Percentiles rank a stretch among this genome's conserved stretches.
phyloP scores from a whole-genome alignment of 208 protist species.

The Trypanosoma cruzi region DNA sequence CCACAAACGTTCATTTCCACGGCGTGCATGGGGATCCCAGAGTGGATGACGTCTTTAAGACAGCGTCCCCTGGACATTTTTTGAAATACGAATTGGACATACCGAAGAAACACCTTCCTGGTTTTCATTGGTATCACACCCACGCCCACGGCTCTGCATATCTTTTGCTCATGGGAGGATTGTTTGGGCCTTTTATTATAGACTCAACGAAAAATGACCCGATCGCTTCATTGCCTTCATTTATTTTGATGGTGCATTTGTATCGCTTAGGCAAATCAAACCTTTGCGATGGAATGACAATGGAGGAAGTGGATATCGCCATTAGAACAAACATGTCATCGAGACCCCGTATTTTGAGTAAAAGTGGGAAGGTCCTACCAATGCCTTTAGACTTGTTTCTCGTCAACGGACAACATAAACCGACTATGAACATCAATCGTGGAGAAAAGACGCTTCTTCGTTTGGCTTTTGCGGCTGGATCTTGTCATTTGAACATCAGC shows the following conservation, averaged over 20 bases:
- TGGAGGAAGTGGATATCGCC: constrained; percentile 42
- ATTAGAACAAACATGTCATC: constrained; percentile 57
- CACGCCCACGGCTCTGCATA: constrained; percentile 81
- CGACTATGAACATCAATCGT: constrained; percentile 44
- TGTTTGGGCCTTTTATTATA: constrained; percentile 81
- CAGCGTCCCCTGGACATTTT: constrained; percentile 37
- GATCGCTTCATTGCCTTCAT: constrained; percentile 39
- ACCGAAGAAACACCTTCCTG: constrained; percentile 67
- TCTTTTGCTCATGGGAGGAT: constrained; percentile 75
- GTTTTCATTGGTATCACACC: constrained; percentile 88
- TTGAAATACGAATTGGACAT: constrained; percentile 74
- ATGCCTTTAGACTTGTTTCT: constrained; percentile 74
- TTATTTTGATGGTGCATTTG: constrained; percentile 73
- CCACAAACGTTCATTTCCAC: constrained; percentile 87
- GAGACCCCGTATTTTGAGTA: constrained; percentile 49
- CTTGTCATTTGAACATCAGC: constrained; percentile 74
- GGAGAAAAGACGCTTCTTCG: constrained; percentile 57
- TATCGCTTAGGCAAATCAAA: constrained; percentile 58
- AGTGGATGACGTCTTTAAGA: constrained; percentile 73
- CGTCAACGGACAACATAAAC: constrained; percentile 87
- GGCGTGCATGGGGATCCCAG: constrained; percentile 74
- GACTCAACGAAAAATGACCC: constrained; percentile 32
- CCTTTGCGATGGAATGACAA: constrained; percentile 60
- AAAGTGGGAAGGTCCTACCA: constrained; percentile 32
- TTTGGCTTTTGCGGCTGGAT: constrained; percentile 75